Base-by-base conservation (phyloP, 345 rosid genomes). In the Firmiana major region DNA sequence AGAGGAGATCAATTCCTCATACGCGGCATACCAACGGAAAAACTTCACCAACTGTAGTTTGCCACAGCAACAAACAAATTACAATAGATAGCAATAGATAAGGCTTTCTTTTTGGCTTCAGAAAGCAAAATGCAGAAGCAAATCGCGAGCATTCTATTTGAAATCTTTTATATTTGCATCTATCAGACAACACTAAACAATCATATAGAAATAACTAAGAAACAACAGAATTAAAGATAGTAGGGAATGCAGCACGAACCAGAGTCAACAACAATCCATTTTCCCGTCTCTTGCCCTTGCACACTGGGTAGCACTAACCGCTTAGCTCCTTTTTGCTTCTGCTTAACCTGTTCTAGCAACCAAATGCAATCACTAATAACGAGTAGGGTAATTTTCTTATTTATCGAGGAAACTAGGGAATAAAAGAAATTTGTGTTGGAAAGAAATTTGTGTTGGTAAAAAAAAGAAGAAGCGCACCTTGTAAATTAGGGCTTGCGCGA, bases 191-290 rank as follows among this genome's bases (percentile, higher is more conserved):
- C 15, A 24, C 16, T 1, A 65, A 38, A 19, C 13, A 64, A 65
- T 26, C 28, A 40, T 19, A 17, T n/a, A 45, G 36, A 65, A 63
- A 21, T 3, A 2, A 51, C 43, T 60, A 1, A 21, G 11, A 54
- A 74, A 45, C 58, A 69, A 40, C 42, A 45, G 53, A 34, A 8
- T 31, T 64, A 5, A 28, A 13, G 26, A 9, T 12, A 15, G 9
- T 17, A 55, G 24, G 59, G 42, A 79, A 54, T 16, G 13, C 9
- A 78, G 66, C 75, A 79, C 91, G 55, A 60, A 96, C 98, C 98
- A 2, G 91, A 93, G 81, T 92, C 97, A 2, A 93, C 69, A 4
- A 96, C 90, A 49, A 96, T 83, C 98, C 99, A 96, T 76, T 93
- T 93, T 65, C 93, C 97, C 26, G 86, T 86, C 73, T 89, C 88